Evolutionary conservation across 1,139 yeast species (phyloP), one percentile per base, ranked within the genome.

Genomic region (Diutina siamensis): DNA sequence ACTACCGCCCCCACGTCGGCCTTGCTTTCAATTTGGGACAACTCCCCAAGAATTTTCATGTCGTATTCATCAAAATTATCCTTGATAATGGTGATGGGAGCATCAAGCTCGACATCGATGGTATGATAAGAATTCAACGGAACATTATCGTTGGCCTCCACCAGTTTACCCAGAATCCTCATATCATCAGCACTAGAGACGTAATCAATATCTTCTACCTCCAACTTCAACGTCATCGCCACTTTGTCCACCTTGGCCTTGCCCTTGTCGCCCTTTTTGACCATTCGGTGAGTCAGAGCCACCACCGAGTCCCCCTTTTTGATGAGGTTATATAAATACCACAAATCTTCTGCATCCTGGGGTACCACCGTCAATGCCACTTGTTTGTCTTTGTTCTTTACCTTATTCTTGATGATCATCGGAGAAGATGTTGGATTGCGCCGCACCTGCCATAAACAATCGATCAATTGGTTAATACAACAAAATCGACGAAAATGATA

Each of bases 1-100:
- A 89, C 95, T 25, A 92, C 80, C 0, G 98, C 98, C 1, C 96
- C 98, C 9, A 92, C 78, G 56, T 92, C 97, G 0, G 97, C 95
- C 57, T 83, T 83, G 44, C 76, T 72, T 49, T 81, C 95, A 18
- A 85, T 72, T 25, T 85, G 77, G 45, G 89, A 78, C 3, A 95
- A 78, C 44, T 83, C 82, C 9, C 15, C 22, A 3, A 38, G 28
- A 8, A 76, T 71, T 10, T 92, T 66, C 12, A 83, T 65, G 27
- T 78, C 80, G 54, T 80, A 72, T 45, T 78, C 72, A 61, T 89
- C 97, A 92, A 95, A 89, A 49, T 78, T 84, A 21, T 75, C 74
- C 57, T 92, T 92, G 52, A 71, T 68, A 15, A 92, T 60, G 2
- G 83, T 80, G 55, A 92, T 71, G 17, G 80, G 78, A 50, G 82